Evolutionary conservation across 495 filamentous ascomycete species (phyloP).

Genomic region (Neurospora africana): DNA sequence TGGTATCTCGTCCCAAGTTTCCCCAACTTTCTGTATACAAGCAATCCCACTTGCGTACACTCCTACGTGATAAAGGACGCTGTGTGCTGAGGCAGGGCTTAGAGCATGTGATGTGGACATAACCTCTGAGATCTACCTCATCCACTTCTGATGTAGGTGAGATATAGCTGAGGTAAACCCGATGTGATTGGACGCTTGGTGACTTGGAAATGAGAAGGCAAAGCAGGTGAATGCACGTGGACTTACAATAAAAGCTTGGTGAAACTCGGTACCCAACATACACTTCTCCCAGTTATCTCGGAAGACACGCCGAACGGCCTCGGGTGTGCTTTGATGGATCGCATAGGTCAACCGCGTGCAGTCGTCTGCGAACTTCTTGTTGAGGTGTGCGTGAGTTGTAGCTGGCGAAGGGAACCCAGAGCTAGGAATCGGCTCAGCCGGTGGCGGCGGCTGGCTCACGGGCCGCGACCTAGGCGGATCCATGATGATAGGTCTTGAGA

Average conservation of each 20-base stretch:
- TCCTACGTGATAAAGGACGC: neutral
- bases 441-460: constrained; percentile 7
- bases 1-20: neutral
- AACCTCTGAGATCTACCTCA: neutral
- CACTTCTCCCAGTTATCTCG: constrained; percentile 41
- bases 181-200: neutral
- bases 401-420: constrained; percentile 31
- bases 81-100: neutral
- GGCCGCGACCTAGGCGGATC: constrained; percentile 25
- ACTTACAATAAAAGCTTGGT: constrained; percentile 40
- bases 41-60: neutral
- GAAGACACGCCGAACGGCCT: constrained; percentile 33
- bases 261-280: constrained; percentile 40
- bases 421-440: neutral
- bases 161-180: neutral
- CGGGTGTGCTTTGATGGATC: constrained; percentile 30
- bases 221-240: neutral
- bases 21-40: neutral
- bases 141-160: neutral
- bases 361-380: constrained; percentile 32
- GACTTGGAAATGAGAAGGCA: neutral
- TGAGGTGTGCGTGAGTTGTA: constrained; percentile 23
- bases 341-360: constrained; percentile 31
- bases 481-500: constrained; percentile 29
- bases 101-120: neutral